Evolutionary conservation across 2,329 filamentous ascomycete species (phyloP).

Genomic region (Sporothrix schenckii): DNA sequence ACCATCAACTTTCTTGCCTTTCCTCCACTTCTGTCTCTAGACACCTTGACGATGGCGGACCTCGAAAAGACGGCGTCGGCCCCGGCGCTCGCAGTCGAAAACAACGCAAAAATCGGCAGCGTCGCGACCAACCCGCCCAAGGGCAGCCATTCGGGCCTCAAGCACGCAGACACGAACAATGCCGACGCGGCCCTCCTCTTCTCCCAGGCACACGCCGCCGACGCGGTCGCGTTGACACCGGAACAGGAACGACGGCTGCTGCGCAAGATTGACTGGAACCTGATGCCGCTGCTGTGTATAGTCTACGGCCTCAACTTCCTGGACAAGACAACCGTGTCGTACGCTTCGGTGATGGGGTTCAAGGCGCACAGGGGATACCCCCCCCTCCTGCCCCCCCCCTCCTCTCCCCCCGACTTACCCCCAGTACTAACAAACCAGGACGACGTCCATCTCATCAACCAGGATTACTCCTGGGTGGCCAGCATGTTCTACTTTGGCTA

Average conservation of each 20-base stretch:
- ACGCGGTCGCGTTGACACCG: slow-evolving; percentile 45
- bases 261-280: slow-evolving; percentile 51
- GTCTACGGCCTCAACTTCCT: slow-evolving; percentile 63
- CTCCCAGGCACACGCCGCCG: slow-evolving; percentile 43
- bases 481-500: slow-evolving; percentile 56
- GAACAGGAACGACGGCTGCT: slow-evolving; percentile 48
- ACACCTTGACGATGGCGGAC: background rate
- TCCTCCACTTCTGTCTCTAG: too few species aligned
- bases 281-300: slow-evolving; percentile 58
- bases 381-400: background rate
- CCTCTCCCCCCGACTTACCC: background rate
- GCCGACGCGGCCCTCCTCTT: slow-evolving; percentile 51
- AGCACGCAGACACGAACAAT: slow-evolving; percentile 47
- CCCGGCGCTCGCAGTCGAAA: background rate
- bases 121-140: background rate
- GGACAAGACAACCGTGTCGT: slow-evolving; percentile 50
- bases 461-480: slow-evolving; percentile 56
- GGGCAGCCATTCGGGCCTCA: slow-evolving; percentile 33
- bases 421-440: slow-evolving; percentile 34
- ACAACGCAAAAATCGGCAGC: slow-evolving; percentile 22
- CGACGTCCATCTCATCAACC: slow-evolving; percentile 49
- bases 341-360: slow-evolving; percentile 58
- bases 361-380: too few species aligned
- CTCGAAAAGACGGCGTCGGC: background rate
- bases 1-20: background rate